Evolutionary conservation across 768 basidiomycete genomes (phyloP).

Genomic region (Lactarius akahatsu): DNA sequence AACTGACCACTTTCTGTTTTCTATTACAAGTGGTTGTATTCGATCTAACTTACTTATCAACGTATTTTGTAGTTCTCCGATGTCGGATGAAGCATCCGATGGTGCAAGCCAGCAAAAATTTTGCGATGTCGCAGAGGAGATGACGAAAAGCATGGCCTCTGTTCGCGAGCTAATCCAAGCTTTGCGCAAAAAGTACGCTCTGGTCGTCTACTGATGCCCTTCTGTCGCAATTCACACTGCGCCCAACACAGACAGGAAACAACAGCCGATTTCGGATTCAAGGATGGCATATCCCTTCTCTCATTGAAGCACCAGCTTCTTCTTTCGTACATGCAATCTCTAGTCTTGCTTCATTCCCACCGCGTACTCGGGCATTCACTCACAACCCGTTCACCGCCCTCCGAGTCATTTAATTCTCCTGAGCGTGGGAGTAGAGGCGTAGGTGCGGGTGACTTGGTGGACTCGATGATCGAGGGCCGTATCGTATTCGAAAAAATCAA

Average conservation of each 20-base stretch:
- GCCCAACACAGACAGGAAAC: slow-evolving; percentile 32
- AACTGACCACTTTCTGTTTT: slow-evolving; percentile 42
- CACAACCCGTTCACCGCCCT: slow-evolving; percentile 47
- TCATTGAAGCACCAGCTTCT: slow-evolving; percentile 84
- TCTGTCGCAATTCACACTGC: background rate
- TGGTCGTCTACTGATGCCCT: background rate
- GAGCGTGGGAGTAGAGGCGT: slow-evolving; percentile 56
- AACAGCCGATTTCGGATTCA: slow-evolving; percentile 47
- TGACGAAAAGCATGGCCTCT: slow-evolving; percentile 62
- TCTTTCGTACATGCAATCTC: slow-evolving; percentile 81
- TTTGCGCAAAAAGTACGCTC: slow-evolving; percentile 53
- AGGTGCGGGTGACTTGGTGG: slow-evolving; percentile 71
- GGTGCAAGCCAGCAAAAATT: slow-evolving; percentile 31
- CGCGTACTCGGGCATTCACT: slow-evolving; percentile 68
- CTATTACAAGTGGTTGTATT: background rate
- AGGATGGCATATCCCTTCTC: slow-evolving; percentile 87
- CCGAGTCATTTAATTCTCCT: slow-evolving; percentile 50
- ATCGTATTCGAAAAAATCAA: slow-evolving; percentile 88
- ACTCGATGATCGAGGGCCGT: slow-evolving; percentile 74
- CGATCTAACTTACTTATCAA: background rate
- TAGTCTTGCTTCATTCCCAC: slow-evolving; percentile 71
- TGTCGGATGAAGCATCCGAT: slow-evolving; percentile 18
- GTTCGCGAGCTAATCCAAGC: slow-evolving; percentile 55
- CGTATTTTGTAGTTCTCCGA: background rate
- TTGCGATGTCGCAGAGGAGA: slow-evolving; percentile 46